Evolutionary conservation across 139 green algal species (phyloP), one percentile per base, ranked within the genome.

Genomic region (Chlorella ohadii): DNA sequence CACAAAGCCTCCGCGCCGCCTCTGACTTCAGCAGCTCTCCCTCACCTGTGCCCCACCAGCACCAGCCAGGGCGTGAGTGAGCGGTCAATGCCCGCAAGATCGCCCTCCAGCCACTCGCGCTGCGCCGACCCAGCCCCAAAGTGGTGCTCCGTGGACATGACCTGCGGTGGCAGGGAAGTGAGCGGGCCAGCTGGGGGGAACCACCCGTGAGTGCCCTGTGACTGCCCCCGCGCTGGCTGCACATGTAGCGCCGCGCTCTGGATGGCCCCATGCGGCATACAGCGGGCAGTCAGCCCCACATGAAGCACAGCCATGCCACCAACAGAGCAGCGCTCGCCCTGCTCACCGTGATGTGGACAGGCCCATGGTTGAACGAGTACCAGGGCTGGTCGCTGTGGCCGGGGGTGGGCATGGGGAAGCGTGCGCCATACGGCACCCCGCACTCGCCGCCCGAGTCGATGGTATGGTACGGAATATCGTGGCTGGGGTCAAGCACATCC

Each of bases 341-440:
- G 9, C 44, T 9, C 44, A 59, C 51, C 33, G 51, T 25, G 33
- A 80, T 47, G 33, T 80, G 74, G 31, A 70, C 51, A 0, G 55
- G 33, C n/a, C 74, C 74, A 31, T 66, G 47, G 51, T 44, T 55
- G 20, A 70, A 91, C 87, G 92, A 94, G 76, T 91, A 86, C 34
- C 92, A 51, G 81, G 97, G 95, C 79, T 94, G 92, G 13, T 96
- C 88, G 25, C 92, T 90, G 51, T 22, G 51, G 4, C 93, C 94
- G 75, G 95, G 94, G 9, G 86, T 91, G 85, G 79, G 84, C 67
- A 86, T 85, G 19, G 68, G 23, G 15, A 91, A 83, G 66, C 93
- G 87, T 31, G 65, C 57, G 51, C 91, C 84, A 66, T 92, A 91
- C 16, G 88, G 44, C 67, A 95, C 87, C 15, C 93, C 94, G 86